Conservation (phyloP, 306 rosid species). For the Citrullus colocynthis region DNA sequence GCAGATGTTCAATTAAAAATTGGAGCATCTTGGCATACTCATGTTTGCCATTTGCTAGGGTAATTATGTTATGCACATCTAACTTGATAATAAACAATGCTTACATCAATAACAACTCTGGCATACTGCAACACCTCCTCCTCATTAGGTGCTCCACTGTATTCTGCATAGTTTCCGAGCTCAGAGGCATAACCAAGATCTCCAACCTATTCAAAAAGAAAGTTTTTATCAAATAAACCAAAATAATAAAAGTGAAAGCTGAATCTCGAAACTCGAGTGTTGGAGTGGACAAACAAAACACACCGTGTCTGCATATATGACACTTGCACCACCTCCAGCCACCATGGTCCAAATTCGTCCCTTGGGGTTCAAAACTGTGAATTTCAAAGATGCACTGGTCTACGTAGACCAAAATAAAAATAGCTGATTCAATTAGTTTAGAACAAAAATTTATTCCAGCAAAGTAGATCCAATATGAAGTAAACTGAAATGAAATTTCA, state of each 20-base stretch:
- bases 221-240: neutral
- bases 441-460: neutral
- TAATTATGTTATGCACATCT: neutral
- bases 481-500: neutral
- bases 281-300: slow-evolving; percentile 10
- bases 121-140: slow-evolving; percentile 96
- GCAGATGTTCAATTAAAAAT: neutral
- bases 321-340: slow-evolving; percentile 99
- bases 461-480: neutral
- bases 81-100: neutral
- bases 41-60: neutral
- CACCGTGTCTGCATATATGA: slow-evolving; percentile 92
- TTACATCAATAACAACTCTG: slow-evolving; percentile 95
- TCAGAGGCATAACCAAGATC: slow-evolving; percentile 95
- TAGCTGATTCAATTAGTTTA: neutral
- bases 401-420: slow-evolving; percentile 20
- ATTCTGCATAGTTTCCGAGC: slow-evolving; percentile 98
- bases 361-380: slow-evolving; percentile 83
- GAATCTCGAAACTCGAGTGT: neutral
- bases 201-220: slow-evolving; percentile 46
- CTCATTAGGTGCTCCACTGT: slow-evolving; percentile 97
- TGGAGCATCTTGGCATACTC: neutral
- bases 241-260: neutral
- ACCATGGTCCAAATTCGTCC: slow-evolving; percentile 99
- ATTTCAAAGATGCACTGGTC: slow-evolving; percentile 96